Evolutionary conservation across 257 asterid species (phyloP).

Genomic region (Solanum gracilifrons): DNA sequence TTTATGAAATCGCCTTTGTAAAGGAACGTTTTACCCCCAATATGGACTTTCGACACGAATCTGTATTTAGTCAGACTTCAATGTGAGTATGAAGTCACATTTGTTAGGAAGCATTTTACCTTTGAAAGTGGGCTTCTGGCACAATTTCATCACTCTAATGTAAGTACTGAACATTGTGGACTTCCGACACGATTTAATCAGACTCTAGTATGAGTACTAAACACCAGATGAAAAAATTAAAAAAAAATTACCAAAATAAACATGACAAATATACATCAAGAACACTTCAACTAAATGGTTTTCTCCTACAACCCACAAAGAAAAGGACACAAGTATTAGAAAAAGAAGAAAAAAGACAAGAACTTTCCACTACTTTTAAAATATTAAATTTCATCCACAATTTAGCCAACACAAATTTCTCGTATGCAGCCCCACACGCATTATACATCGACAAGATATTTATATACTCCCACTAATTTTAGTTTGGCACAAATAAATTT

Average conservation of each 20-base stretch:
- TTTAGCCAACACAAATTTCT: neutral
- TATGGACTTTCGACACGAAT: fast-evolving
- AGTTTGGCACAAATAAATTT: neutral
- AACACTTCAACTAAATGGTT: neutral
- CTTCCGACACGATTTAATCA: no score
- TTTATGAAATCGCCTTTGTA: no score
- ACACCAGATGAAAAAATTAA: no score
- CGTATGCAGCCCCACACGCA: neutral
- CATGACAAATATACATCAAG: neutral
- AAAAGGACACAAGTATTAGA: neutral
- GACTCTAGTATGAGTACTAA: no score
- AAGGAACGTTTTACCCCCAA: no score
- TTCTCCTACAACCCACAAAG: neutral
- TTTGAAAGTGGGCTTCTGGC: no score
- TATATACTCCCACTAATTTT: neutral
- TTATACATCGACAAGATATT: neutral
- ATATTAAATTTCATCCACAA: neutral
- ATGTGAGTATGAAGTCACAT: no score
- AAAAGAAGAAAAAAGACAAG: neutral
- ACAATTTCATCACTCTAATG: no score
- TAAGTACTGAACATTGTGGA: fast-evolving
- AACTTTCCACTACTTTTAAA: neutral
- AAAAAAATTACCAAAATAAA: neutral
- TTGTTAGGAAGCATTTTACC: no score
- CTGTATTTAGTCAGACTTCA: no score